Evolutionary conservation across 148 eudicot genomes (phyloP).

Genomic region (Amaranthus cruentus): DNA sequence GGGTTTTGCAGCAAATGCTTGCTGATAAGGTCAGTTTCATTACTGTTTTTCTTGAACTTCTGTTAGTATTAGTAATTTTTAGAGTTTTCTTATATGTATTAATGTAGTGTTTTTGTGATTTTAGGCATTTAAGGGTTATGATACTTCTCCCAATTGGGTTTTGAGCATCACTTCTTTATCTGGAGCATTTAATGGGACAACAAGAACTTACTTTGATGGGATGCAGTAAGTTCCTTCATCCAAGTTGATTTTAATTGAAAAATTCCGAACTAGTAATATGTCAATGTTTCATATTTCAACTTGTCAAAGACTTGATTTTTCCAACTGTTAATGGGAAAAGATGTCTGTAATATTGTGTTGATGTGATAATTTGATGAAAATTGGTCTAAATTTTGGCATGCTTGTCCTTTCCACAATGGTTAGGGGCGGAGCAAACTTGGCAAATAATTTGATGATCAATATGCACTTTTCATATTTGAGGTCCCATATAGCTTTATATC

Average conservation of each 20-base stretch:
- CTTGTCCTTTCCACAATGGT: too few relatives aligned
- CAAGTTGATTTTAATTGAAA: neutral
- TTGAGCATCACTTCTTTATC: slow-evolving; percentile 82
- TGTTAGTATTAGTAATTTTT: neutral
- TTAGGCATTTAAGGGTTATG: slow-evolving; percentile 77
- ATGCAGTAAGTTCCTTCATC: slow-evolving; percentile 65
- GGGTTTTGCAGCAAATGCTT: slow-evolving; percentile 95
- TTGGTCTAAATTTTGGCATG: neutral
- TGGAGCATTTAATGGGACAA: slow-evolving; percentile 95
- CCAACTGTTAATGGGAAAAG: neutral
- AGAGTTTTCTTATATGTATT: neutral
- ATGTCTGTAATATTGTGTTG: too few relatives aligned
- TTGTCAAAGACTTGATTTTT: neutral
- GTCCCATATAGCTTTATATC: too few relatives aligned
- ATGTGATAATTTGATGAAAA: too few relatives aligned
- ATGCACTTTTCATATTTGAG: too few relatives aligned
- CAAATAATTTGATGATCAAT: too few relatives aligned
- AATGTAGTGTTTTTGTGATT: slow-evolving; percentile 7
- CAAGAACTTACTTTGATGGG: slow-evolving; percentile 88
- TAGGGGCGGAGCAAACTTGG: too few relatives aligned
- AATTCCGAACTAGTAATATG: neutral
- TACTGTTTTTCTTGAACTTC: slow-evolving; percentile 1
- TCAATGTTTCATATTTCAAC: neutral
- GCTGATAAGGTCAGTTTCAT: slow-evolving; percentile 62
- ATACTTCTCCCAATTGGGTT: slow-evolving; percentile 75